phyloP scores from a whole-genome alignment of 495 filamentous ascomycete genomes.

The Aspergillus mulundensis region DNA sequence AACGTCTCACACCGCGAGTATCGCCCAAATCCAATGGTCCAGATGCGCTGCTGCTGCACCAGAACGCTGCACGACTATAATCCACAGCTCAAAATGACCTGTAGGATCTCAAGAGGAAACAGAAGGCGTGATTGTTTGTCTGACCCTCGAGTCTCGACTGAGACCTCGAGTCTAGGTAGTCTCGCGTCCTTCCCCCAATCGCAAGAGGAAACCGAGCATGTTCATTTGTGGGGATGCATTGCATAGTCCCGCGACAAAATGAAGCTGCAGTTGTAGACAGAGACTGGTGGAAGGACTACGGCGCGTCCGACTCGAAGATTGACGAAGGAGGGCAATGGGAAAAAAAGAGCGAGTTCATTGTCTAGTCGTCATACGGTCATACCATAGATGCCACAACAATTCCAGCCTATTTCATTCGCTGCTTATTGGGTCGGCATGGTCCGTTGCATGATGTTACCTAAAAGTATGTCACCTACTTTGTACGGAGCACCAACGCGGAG shows the following conservation, averaged over 20 bases:
- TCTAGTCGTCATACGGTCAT: not conserved
- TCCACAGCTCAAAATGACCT: constrained; percentile 6
- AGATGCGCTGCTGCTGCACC: not conserved
- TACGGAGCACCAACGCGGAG: too few relatives aligned
- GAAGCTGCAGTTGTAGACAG: not conserved
- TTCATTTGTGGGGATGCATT: constrained; percentile 12
- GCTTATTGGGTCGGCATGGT: not conserved
- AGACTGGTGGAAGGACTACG: not conserved
- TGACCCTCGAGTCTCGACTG: not conserved
- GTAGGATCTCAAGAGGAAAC: not conserved
- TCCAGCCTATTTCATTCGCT: not conserved
- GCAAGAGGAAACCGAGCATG: not conserved
- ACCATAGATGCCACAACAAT: too few relatives aligned
- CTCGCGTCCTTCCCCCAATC: not conserved
- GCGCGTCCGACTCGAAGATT: not conserved
- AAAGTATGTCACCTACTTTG: not conserved
- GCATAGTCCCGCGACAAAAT: not conserved
- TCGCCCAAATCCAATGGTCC: not conserved
- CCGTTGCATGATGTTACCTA: not conserved
- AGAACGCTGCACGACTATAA: constrained; percentile 9
- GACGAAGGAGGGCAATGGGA: not conserved
- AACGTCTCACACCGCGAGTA: not conserved
- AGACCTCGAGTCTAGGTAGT: too few relatives aligned
- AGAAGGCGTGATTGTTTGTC: constrained; percentile 6
- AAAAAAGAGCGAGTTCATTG: not conserved